Evolutionary conservation across 2,329 filamentous ascomycete genomes (phyloP), one percentile per base, ranked within the genome.

Genomic region (Nothomitra cinnamomea): DNA sequence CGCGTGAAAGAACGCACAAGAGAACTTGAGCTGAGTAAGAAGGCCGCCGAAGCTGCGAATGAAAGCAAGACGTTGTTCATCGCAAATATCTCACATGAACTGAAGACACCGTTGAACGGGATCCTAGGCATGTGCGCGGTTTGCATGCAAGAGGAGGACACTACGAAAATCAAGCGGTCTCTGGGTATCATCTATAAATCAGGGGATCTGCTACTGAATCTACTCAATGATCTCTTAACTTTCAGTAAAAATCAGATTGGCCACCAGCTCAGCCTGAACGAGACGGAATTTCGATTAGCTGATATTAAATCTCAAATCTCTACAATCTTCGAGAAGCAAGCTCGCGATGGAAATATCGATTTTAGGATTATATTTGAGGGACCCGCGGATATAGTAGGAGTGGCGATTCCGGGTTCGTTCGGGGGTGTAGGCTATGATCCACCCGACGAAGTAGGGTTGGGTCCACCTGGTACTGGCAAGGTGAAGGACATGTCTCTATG

Each of bases 41-140:
- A 87, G 68, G 87, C 87, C 1, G 89, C 89, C 1, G 89, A 95
- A 66, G 85, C 86, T n/a, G 89, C 89, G 2, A 95, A 95, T 61
- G 86, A 95, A 68, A 94, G 87, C 73, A 98, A 98, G 70, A 96
- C 92, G 0, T 73, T 96, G 7, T 96, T 96, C 69, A 94, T 98
- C 58, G 92, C 92, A 17, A 96, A 96, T 61, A 95, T 96, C 51
- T 81, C 77, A 1, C 80, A 84, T 59, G 80, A 96, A 66, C 74
- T 98, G 36, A 94, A 95, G 64, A 98, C 92, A 1, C 92, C 92
- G 0, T 74, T 96, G 55, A 96, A 96, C 63, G 92, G 90, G 12
- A 95, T 96, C 50, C 74, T 98, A 61, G 92, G 92, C 56, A 92
- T 95, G 83, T 89, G 84, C 60, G 85, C 87, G 0, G 84, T 95